Evolutionary conservation across 1,139 yeast genomes (phyloP), one percentile per base, ranked within the genome.

Genomic region (Neolecta irregularis): DNA sequence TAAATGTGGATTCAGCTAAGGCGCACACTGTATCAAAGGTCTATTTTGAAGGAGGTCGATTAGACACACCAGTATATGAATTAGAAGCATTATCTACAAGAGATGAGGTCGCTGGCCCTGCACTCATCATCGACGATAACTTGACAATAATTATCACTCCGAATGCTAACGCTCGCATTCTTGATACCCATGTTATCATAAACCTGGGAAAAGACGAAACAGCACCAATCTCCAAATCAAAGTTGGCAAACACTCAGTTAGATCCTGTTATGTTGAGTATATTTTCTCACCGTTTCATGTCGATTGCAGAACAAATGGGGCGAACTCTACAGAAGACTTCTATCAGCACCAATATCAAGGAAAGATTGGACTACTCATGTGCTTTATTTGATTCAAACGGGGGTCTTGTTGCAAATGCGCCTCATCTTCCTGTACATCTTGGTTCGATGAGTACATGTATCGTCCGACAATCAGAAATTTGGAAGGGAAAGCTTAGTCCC

Each of bases 101-200:
- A 2, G 55, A 65, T 8, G 48, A 55, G 8, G 55, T 83, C 3
- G 26, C 44, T 2, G 95, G 94, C 0, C 95, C 95, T 2, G 80
- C 92, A 0, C 70, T 83, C 45, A 65, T 83, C 41, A 74, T 83
- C 15, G 95, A 83, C 55, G 72, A 71, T 30, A 83, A 93, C 0
- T 94, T 83, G 54, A 83, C 95, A 0, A 73, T 81, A 44, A 65
- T 83, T 15, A 67, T 83, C 15, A 80, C 81, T 17, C 91, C 93
- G 1, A 56, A 62, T 35, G 66, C 80, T 1, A 51, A 56, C n/a
- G 93, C 92, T 1, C 60, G 65, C 0, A 61, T 79, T 16, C 58
- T 78, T 32, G 57, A 69, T 3, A 61, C 72, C n/a, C 83, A 74
- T 42, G 64, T 80, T 13, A 55, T 72, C 24, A 58, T 70, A 29